Base-by-base conservation (phyloP, 768 basidiomycete species). In the Dentipellis sp. region DNA sequence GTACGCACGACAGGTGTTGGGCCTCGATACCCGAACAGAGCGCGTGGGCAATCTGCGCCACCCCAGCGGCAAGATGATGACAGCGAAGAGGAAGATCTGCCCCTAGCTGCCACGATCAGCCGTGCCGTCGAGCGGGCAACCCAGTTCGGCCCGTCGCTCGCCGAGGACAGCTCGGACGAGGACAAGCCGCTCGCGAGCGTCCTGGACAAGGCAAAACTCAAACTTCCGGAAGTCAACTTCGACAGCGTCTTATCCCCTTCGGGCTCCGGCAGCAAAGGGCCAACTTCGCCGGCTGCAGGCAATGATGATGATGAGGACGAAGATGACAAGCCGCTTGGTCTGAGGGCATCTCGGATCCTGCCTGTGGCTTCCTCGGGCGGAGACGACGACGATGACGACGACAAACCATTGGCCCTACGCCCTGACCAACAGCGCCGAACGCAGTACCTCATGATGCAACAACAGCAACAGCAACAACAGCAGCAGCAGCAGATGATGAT, bases 51-150 rank as follows among this genome's bases (percentile, higher is more conserved):
- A 19, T 60, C 61, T 54, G 38, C 50, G 3, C 39, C 50, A 29
- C 40, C 57, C 48, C 53, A 47, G 36, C 51, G 51, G 21, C 48
- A 9, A 19, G 64, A 62, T 16, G 78, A 75, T 51, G 77, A 77
- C 17, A 81, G 83, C 59, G 88, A 86, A 58, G 90, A 90, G 53
- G 90, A 92, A 60, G 90, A 93, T 69, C 61, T 91, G 45, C 91
- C 91, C 2, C 74, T 93, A 9, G 80, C 82, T 22, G 80, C 79
- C 2, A 80, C 85, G 8, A 71, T 82, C n/a, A 72, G 74, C 54
- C 78, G 79, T 37, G 81, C 75, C n/a, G 70, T 70, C 19, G 76
- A 76, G 57, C 78, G 82, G 49, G 72, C 68, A 22, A 71, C 69
- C 10, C 66, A 56, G 8, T 50, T 55, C n/a, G 56, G 62, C 69